Conservation (phyloP, 129 eudicot species). For the Chrysanthemum makinoi region DNA sequence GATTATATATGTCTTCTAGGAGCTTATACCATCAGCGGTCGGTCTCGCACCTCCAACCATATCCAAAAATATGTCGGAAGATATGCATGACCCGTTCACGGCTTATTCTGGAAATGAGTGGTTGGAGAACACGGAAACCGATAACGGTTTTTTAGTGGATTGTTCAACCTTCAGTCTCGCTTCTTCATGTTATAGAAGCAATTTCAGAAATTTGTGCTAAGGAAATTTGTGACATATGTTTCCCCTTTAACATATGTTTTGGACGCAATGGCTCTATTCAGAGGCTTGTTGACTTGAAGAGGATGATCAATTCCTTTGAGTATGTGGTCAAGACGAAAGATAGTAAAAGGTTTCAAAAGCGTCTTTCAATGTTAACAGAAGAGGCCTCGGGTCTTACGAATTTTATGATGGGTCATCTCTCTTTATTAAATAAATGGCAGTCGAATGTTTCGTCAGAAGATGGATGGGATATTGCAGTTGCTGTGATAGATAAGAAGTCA, state of each 20-base stretch:
- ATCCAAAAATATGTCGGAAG: slow-evolving; percentile 58
- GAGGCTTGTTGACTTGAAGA: slow-evolving; percentile 73
- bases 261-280: slow-evolving; percentile 64
- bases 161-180: slow-evolving; percentile 56
- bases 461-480: slow-evolving; percentile 50
- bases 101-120: slow-evolving; percentile 61
- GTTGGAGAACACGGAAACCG: slow-evolving; percentile 48
- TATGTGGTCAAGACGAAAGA: slow-evolving; percentile 49
- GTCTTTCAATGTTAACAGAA: slow-evolving; percentile 39
- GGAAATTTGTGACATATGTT: slow-evolving; percentile 34
- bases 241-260: slow-evolving; percentile 60
- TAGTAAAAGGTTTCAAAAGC: slow-evolving; percentile 39
- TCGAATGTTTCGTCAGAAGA: slow-evolving; percentile 21
- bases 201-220: slow-evolving; percentile 40
- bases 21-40: slow-evolving; percentile 60
- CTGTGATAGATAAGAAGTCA: slow-evolving; percentile 53
- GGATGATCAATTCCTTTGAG: slow-evolving; percentile 56
- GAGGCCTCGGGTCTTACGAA: slow-evolving; percentile 65
- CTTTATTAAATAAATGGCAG: slow-evolving; percentile 33
- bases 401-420: slow-evolving; percentile 45
- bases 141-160: slow-evolving; percentile 80
- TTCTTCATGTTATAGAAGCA: slow-evolving; percentile 40
- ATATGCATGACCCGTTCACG: slow-evolving; percentile 53
- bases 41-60: slow-evolving; percentile 73
- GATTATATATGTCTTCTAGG: slow-evolving; percentile 64